These are phyloP conservation scores for Xylariaceae sp. DNA, from an alignment of 2,329 filamentous ascomycete species.

Conservation along the genomic window DNA sequence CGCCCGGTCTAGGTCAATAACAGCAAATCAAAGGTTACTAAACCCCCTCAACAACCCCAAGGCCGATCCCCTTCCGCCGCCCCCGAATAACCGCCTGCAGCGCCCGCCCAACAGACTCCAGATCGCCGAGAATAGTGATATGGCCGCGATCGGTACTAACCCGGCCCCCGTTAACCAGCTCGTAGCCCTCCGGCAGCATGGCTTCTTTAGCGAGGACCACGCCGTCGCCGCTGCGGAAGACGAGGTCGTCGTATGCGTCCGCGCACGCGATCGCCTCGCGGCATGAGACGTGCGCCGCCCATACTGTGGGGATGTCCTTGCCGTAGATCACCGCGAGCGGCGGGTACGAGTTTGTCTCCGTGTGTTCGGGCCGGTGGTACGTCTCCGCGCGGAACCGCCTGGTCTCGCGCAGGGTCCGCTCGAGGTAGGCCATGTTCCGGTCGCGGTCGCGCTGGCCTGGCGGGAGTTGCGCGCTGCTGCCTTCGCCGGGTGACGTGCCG, in stretches of 20 bases:
- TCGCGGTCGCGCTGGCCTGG: conserved; percentile 46
- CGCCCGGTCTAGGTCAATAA: background rate
- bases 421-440: conserved; percentile 60
- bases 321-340: conserved; percentile 81
- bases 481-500: conserved; percentile 33
- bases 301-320: conserved; percentile 81
- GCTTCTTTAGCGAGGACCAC: conserved; percentile 82
- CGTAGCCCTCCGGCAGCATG: conserved; percentile 79
- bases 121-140: conserved; percentile 79
- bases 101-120: conserved; percentile 74
- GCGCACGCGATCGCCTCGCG: conserved; percentile 69
- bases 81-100: conserved; percentile 65
- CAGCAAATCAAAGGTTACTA: no score
- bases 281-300: conserved; percentile 69
- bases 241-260: conserved; percentile 80
- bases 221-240: conserved; percentile 83
- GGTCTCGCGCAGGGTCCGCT: conserved; percentile 66
- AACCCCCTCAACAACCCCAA: conserved; percentile 41
- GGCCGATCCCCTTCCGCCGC: conserved; percentile 67
- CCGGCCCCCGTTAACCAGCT: conserved; percentile 66
- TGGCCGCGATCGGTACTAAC: conserved; percentile 81
- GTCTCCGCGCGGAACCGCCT: conserved; percentile 74
- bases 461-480: conserved; percentile 27
- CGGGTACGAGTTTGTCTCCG: conserved; percentile 69
- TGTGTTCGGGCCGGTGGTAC: conserved; percentile 55